Conservation (phyloP, 768 basidiomycete genomes). For the Mycena maculata region DNA sequence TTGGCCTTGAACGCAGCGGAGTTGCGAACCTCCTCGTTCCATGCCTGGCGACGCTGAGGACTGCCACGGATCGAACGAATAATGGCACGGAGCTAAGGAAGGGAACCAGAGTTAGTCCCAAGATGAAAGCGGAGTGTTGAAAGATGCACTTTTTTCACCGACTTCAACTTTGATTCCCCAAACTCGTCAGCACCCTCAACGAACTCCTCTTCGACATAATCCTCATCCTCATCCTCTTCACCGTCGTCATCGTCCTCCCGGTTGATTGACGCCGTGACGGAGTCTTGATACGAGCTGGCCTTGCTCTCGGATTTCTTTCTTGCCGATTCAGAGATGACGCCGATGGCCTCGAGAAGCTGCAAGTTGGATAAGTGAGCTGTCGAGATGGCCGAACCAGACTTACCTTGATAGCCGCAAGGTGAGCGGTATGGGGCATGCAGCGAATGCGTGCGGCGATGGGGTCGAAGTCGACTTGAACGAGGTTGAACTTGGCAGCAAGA, state of each 20-base stretch:
- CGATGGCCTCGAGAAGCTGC: slow-evolving; percentile 42
- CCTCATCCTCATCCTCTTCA: slow-evolving; percentile 17
- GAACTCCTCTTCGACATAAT: slow-evolving; percentile 28
- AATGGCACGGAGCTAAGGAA: slow-evolving; percentile 36
- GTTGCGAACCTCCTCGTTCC: slow-evolving; percentile 9
- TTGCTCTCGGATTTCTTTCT: slow-evolving; percentile 12
- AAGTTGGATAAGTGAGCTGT: not conserved
- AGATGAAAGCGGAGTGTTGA: no score
- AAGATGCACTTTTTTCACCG: not conserved
- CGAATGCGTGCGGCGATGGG: slow-evolving; percentile 32
- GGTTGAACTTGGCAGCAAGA: slow-evolving; percentile 13
- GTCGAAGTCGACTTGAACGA: slow-evolving; percentile 27
- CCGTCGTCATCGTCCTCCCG: slow-evolving; percentile 5
- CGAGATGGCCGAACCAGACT: not conserved
- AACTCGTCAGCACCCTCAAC: not conserved
- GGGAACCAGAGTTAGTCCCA: no score
- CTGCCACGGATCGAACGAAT: slow-evolving; percentile 26
- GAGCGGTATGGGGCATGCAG: slow-evolving; percentile 44
- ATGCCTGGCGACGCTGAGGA: slow-evolving; percentile 32
- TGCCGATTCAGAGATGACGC: slow-evolving; percentile 28
- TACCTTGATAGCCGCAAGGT: slow-evolving; percentile 42
- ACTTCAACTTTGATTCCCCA: not conserved
- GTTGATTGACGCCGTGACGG: not conserved
- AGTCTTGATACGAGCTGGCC: slow-evolving; percentile 26
- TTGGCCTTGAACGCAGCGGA: not conserved